Evolutionary conservation across 2,329 filamentous ascomycete species (phyloP).

Genomic region (Acephala macrosclerotiorum): DNA sequence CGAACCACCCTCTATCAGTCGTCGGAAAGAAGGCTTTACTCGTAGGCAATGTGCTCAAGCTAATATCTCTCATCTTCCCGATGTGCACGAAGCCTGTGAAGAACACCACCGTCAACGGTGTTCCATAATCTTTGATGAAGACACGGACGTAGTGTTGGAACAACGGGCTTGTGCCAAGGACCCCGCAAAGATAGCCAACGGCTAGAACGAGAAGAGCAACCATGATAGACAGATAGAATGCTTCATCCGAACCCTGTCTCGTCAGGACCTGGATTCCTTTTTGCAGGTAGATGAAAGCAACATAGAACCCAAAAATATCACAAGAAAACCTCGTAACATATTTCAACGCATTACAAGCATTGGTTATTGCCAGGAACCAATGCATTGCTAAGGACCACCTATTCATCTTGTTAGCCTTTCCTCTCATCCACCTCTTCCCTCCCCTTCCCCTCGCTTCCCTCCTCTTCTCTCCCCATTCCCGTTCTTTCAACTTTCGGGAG

Average conservation of each 20-base stretch:
- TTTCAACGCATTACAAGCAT: slow-evolving; percentile 86
- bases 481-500: not conserved
- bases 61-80: slow-evolving; percentile 77
- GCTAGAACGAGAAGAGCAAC: slow-evolving; percentile 81
- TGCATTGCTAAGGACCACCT: slow-evolving; percentile 87
- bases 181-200: slow-evolving; percentile 76
- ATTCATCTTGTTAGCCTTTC: slow-evolving; percentile 2
- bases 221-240: slow-evolving; percentile 82
- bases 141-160: slow-evolving; percentile 79
- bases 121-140: slow-evolving; percentile 90
- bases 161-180: slow-evolving; percentile 73
- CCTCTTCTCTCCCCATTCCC: too few species aligned
- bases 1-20: slow-evolving; percentile 74
- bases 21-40: slow-evolving; percentile 83
- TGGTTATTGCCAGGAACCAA: slow-evolving; percentile 82
- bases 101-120: slow-evolving; percentile 82
- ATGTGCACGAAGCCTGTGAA: slow-evolving; percentile 91
- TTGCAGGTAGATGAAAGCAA: slow-evolving; percentile 89
- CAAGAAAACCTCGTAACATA: slow-evolving; percentile 93
- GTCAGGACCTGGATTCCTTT: slow-evolving; percentile 89
- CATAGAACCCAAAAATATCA: slow-evolving; percentile 94
- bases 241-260: slow-evolving; percentile 68
- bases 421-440: too few species aligned
- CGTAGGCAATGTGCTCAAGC: slow-evolving; percentile 76
- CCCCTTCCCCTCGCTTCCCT: too few species aligned